These are phyloP conservation scores for Colletotrichum ledebouriae DNA, from an alignment of 2,329 filamentous ascomycete genomes.

Conservation along the genomic window DNA sequence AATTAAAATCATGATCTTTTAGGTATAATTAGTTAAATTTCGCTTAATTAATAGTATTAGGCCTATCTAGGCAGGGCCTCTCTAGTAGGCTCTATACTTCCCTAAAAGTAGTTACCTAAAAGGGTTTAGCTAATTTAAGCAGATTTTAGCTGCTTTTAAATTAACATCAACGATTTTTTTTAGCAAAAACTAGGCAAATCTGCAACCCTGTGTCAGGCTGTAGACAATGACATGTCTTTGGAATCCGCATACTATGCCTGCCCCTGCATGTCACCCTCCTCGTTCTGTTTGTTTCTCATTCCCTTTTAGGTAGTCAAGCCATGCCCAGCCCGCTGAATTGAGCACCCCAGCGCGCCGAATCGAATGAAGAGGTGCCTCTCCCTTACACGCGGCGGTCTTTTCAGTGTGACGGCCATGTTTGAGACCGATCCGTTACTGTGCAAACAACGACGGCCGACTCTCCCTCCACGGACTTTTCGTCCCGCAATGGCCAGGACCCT, in stretches of 20 bases:
- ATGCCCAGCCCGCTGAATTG: slow-evolving; percentile 12
- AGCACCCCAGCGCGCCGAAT: background rate
- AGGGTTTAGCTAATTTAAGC: no score
- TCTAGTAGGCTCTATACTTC: no score
- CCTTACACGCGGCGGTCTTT: slow-evolving; percentile 13
- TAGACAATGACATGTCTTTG: no score
- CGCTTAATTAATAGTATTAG: no score
- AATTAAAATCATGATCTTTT: no score
- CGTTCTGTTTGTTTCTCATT: slow-evolving; percentile 11
- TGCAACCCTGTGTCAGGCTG: no score
- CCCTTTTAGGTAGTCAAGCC: slow-evolving; percentile 13
- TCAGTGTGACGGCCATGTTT: slow-evolving; percentile 10
- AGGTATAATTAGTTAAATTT: no score
- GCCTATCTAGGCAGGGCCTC: no score
- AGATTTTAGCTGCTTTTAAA: no score
- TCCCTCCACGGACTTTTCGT: slow-evolving; percentile 6
- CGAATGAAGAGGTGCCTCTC: slow-evolving; percentile 1
- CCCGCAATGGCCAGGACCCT: background rate
- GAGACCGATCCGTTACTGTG: slow-evolving; percentile 11
- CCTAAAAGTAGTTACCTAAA: no score
- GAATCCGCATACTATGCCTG: background rate
- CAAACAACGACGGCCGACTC: background rate
- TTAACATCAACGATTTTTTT: no score
- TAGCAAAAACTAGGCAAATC: no score
- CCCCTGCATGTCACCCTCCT: background rate